A percentile compares a stretch with the other conserved stretches of the same genome.
Conservation (phyloP, 768 basidiomycete genomes). For the Tylopilus rubrobrunneus region DNA sequence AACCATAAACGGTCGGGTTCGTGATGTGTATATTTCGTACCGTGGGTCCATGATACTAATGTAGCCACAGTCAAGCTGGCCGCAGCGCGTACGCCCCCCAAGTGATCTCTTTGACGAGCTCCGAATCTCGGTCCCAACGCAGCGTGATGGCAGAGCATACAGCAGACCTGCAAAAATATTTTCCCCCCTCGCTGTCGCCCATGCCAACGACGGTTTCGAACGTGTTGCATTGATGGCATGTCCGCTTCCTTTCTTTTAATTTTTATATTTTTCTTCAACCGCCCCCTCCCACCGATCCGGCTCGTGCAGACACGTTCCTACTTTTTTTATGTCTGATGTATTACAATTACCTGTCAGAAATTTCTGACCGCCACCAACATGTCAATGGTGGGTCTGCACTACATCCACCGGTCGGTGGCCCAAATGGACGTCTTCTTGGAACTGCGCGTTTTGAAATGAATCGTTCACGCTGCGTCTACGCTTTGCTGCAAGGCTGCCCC, state of each 20-base stretch:
- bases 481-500: not conserved
- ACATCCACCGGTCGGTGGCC: conserved; percentile 7
- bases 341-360: conserved; percentile 18
- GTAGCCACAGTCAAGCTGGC: conserved; percentile 8
- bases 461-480: not conserved
- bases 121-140: not conserved
- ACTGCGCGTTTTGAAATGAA: not conserved
- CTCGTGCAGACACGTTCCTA: conserved; percentile 1
- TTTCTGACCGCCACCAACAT: conserved; percentile 9
- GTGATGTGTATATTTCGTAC: not conserved
- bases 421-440: not conserved
- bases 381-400: conserved; percentile 7
- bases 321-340: not conserved
- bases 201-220: conserved; percentile 8
- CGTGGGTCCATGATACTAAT: conserved; percentile 1
- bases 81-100: not conserved
- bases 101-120: not conserved
- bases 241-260: not conserved
- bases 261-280: not conserved
- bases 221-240: not conserved
- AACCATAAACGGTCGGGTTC: not conserved
- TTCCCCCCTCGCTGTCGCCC: not conserved
- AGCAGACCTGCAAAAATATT: not conserved
- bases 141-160: not conserved
- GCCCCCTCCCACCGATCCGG: not conserved